phyloP scores from a whole-genome alignment of 2,329 filamentous ascomycete species.

The Neurospora crassa region DNA sequence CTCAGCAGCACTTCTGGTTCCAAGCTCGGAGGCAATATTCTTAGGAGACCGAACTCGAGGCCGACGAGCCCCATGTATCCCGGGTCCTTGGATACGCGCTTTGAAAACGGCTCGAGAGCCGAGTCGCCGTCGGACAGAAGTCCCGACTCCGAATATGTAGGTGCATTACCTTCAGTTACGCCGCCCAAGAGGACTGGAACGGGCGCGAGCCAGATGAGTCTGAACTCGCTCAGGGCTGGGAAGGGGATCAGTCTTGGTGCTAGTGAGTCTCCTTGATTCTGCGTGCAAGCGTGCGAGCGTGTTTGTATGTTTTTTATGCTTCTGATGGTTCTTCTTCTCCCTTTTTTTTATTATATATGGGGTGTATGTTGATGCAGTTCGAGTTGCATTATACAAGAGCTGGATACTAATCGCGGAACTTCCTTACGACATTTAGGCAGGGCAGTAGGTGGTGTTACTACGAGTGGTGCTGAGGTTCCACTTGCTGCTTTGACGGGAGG shows the following conservation, averaged over 20 bases:
- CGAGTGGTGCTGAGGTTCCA: constrained; percentile 5
- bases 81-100: not conserved
- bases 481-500: constrained; percentile 4
- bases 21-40: not conserved
- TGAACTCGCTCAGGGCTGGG: constrained; percentile 14
- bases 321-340: not conserved
- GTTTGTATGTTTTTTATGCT: not conserved
- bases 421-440: constrained; percentile 6
- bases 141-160: not conserved
- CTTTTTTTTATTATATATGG: not conserved
- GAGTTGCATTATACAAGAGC: not conserved
- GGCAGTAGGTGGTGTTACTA: constrained; percentile 13
- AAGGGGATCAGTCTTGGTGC: constrained; percentile 14
- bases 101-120: not conserved
- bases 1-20: not conserved
- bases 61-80: not conserved
- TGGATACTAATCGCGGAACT: not conserved
- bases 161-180: not conserved
- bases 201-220: constrained; percentile 9
- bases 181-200: constrained; percentile 7
- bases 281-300: not conserved
- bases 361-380: not conserved
- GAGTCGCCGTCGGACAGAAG: not conserved
- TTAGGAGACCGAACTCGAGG: not conserved
- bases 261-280: constrained; percentile 6